A percentile compares a stretch with the other conserved stretches of the same genome.
These are phyloP conservation scores for Trichosporon asahii DNA, from an alignment of 1,284 basidiomycete species.

Conservation along the genomic window DNA sequence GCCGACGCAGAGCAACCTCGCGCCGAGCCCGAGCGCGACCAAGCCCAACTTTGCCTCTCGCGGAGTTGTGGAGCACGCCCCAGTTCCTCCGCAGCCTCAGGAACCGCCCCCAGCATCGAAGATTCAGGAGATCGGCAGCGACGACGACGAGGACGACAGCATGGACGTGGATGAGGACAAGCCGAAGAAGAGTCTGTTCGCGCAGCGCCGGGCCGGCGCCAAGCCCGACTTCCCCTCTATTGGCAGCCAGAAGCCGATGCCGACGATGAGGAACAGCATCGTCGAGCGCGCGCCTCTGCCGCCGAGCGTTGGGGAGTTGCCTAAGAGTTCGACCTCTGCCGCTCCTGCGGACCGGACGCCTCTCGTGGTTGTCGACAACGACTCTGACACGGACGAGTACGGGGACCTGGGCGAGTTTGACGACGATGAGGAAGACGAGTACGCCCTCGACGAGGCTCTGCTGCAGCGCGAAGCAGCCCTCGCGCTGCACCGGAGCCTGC, in stretches of 20 bases:
- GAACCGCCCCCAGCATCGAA: neutral
- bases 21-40: constrained; percentile 1
- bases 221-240: constrained; percentile 24
- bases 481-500: constrained; percentile 40
- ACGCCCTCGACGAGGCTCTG: constrained; percentile 46
- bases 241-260: constrained; percentile 31
- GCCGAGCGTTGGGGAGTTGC: neutral
- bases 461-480: constrained; percentile 45
- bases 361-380: constrained; percentile 21
- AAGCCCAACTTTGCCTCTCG: neutral
- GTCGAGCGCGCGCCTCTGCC: constrained; percentile 28
- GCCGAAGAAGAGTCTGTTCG: constrained; percentile 39
- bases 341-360: neutral
- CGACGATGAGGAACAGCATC: constrained; percentile 32
- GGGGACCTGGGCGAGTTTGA: constrained; percentile 38
- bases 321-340: neutral
- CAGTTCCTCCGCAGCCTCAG: neutral
- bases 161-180: constrained; percentile 16
- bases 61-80: neutral
- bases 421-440: constrained; percentile 45
- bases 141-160: constrained; percentile 1
- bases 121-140: neutral
- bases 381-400: constrained; percentile 33
- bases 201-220: constrained; percentile 21
- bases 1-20: neutral